phyloP scores from a whole-genome alignment of 345 rosid species.

The Clausena lansium region DNA sequence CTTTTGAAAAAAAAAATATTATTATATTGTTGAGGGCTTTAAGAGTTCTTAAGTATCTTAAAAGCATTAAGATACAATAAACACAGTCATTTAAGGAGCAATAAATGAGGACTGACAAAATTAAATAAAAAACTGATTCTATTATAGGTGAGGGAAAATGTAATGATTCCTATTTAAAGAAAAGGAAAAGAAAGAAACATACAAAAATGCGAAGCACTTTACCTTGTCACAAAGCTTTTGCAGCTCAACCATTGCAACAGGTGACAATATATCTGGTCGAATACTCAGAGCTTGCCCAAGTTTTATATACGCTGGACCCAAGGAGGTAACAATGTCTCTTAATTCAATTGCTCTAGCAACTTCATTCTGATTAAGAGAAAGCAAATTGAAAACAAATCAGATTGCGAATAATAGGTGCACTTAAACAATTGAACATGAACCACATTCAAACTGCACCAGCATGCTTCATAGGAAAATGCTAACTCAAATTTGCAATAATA shows the following conservation, averaged over 20 bases:
- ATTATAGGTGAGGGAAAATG: neutral
- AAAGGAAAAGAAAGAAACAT: neutral
- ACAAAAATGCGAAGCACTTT: constrained; percentile 17
- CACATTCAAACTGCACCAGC: neutral
- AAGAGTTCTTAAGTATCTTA: neutral
- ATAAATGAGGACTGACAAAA: neutral
- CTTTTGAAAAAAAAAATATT: neutral
- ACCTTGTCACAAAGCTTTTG: constrained; percentile 99
- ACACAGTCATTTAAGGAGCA: neutral
- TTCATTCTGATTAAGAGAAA: constrained; percentile 69
- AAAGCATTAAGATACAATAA: neutral
- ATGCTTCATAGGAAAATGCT: neutral
- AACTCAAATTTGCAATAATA: neutral
- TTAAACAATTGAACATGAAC: neutral
- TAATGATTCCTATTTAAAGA: neutral
- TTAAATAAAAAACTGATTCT: neutral
- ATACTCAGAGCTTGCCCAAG: constrained; percentile 99
- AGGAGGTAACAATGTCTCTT: constrained; percentile 93
- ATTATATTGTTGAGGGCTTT: neutral
- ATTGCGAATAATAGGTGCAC: too few species aligned
- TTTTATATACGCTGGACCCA: constrained; percentile 98
- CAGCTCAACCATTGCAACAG: constrained; percentile 88
- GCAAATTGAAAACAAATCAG: constrained; percentile 10
- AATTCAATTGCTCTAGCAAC: constrained; percentile 93
- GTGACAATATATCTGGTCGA: constrained; percentile 95